These are phyloP conservation scores for Centaurea solstitialis DNA, from an alignment of 129 eudicot genomes.

Conservation along the genomic window DNA sequence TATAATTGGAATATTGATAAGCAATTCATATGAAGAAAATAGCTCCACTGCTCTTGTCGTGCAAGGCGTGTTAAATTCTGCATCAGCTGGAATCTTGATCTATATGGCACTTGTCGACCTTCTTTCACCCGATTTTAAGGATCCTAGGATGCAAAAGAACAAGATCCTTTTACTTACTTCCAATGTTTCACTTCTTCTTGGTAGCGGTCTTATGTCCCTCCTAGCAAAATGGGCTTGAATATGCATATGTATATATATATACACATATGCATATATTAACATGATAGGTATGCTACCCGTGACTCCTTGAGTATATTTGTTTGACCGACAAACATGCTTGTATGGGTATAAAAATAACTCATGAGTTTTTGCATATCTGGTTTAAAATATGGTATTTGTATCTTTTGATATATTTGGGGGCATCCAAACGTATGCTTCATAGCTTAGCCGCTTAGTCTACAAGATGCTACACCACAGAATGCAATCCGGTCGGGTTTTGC, in stretches of 20 bases:
- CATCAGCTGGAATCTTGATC: conserved; percentile 54
- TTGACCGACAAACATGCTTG: no score
- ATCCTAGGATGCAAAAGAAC: conserved; percentile 45
- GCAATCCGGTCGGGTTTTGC: no score
- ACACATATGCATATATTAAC: no score
- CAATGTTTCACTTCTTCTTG: conserved; percentile 41
- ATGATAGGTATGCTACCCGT: no score
- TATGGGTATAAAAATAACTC: no score
- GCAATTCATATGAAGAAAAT: conserved; percentile 35
- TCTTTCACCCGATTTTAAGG: conserved; percentile 54
- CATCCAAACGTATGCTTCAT: no score
- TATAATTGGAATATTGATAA: conserved; percentile 44
- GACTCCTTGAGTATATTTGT: no score
- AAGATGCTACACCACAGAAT: no score
- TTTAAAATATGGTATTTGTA: no score
- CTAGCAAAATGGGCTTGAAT: conserved; percentile 52
- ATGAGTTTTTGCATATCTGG: no score
- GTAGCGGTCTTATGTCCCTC: conserved; percentile 49
- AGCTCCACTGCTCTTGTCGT: conserved; percentile 45
- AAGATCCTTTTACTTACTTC: conserved; percentile 36
- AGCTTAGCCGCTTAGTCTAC: no score
- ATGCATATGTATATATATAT: not conserved
- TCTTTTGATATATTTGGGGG: no score
- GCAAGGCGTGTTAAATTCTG: conserved; percentile 45
- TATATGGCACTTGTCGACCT: conserved; percentile 66